These are phyloP conservation scores for Lepiota venenata DNA, from an alignment of 768 basidiomycete genomes.

Conservation along the genomic window DNA sequence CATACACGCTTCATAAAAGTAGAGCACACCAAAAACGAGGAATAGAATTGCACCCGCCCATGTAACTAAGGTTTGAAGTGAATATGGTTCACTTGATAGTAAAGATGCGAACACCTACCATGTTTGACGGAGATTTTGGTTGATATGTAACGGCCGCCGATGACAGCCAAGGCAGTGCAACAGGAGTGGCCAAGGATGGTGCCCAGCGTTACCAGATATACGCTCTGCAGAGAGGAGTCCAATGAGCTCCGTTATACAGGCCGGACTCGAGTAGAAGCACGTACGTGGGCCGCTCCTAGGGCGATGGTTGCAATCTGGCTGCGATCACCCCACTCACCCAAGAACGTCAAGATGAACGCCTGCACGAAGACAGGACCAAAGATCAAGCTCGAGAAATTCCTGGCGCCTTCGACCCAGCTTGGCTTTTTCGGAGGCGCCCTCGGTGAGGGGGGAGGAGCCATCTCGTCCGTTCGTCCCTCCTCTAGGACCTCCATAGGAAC, in stretches of 20 bases:
- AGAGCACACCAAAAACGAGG: slow-evolving; percentile 78
- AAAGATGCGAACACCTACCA: slow-evolving; percentile 47
- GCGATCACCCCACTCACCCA: slow-evolving; percentile 99
- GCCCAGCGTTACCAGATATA: slow-evolving; percentile 86
- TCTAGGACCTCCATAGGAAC: slow-evolving; percentile 78
- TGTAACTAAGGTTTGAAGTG: slow-evolving; percentile 53
- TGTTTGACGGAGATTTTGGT: slow-evolving; percentile 96
- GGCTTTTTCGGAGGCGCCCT: slow-evolving; percentile 16
- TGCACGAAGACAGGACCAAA: slow-evolving; percentile 95
- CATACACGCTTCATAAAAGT: slow-evolving; percentile 62
- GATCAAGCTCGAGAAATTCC: slow-evolving; percentile 80
- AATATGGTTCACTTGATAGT: background rate
- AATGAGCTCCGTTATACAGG: background rate
- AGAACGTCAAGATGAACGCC: slow-evolving; percentile 90
- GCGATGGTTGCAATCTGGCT: slow-evolving; percentile 98
- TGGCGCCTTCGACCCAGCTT: slow-evolving; percentile 51
- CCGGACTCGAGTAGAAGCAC: slow-evolving; percentile 14
- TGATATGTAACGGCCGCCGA: slow-evolving; percentile 91
- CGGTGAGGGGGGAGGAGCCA: slow-evolving; percentile 16
- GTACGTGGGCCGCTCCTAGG: slow-evolving; percentile 90
- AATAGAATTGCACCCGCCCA: slow-evolving; percentile 80
- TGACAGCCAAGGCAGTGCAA: slow-evolving; percentile 87
- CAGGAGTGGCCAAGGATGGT: slow-evolving; percentile 85
- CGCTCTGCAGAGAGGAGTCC: slow-evolving; percentile 54
- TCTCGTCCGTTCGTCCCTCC: slow-evolving; percentile 45